Percentiles rank a stretch among this genome's conserved stretches.
Evolutionary conservation across 345 rosid species (phyloP).

Genomic region (Cardamine resedifolia): DNA sequence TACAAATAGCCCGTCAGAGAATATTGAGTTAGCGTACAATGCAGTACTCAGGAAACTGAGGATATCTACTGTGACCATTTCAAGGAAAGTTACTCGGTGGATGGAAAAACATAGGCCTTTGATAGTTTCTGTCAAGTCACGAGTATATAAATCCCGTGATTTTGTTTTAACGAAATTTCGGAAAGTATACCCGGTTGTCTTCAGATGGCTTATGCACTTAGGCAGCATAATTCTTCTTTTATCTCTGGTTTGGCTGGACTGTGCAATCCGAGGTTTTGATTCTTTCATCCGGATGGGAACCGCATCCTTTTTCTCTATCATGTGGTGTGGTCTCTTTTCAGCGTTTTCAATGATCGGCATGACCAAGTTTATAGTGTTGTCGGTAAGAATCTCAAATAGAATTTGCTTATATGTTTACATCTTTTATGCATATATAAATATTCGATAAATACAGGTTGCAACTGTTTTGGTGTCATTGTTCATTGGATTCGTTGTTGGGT

Average conservation of each 20-base stretch:
- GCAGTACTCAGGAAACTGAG: constrained; percentile 46
- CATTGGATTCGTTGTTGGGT: constrained; percentile 63
- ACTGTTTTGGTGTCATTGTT: constrained; percentile 62
- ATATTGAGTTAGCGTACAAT: constrained; percentile 49
- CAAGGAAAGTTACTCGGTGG: constrained; percentile 51
- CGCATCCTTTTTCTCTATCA: constrained; percentile 69
- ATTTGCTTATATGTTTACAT: constrained; percentile 4
- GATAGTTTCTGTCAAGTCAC: constrained; percentile 39
- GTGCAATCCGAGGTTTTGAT: constrained; percentile 78
- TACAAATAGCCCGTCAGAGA: constrained; percentile 49
- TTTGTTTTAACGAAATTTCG: constrained; percentile 49
- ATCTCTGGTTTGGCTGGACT: constrained; percentile 84
- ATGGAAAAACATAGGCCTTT: constrained; percentile 65
- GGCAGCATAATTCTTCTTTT: constrained; percentile 73
- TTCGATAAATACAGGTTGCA: constrained; percentile 48
- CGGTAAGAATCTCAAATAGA: constrained; percentile 52
- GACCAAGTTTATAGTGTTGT: constrained; percentile 59
- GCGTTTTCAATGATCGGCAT: constrained; percentile 75
- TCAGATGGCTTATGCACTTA: constrained; percentile 66
- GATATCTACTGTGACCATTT: constrained; percentile 39
- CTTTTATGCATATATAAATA: not conserved
- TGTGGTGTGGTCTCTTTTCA: constrained; percentile 93
- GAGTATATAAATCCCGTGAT: constrained; percentile 47
- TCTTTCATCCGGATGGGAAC: constrained; percentile 90
- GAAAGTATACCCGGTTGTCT: constrained; percentile 55